Evolutionary conservation across 257 asterid species (phyloP), one percentile per base, ranked within the genome.

Genomic region (Penstemon barbatus): DNA sequence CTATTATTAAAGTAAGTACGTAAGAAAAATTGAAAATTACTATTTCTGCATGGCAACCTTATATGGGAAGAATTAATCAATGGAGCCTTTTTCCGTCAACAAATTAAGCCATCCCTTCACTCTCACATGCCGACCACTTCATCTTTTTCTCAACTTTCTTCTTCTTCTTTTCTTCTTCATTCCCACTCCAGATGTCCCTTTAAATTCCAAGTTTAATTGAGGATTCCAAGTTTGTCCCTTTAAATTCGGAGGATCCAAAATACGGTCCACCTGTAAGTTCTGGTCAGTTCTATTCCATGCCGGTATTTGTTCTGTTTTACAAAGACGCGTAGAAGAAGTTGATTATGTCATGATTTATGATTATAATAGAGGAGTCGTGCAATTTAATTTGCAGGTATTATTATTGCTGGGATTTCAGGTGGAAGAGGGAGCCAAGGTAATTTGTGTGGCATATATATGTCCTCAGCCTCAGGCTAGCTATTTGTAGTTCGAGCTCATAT

Each of bases 221-320:
- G 79, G 97, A 90, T 59, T 85, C 96, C 66, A 93, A 90, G 78
- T 93, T 93, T 71, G 96, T 88, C 38, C 92, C 95, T 59, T 77
- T 93, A 41, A 74, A 81, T 65, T 73, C 94, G 0, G 92, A 93
- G 59, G 92, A 87, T 69, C 85, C 89, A 51, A 75, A 63, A 60
- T 93, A 66, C 61, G 99, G 96, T 81, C 97, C 97, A 65, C 96
- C 99, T 73, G 99, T 93, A 90, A 93, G 96, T 90, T 82, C 73
- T 72, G 83, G 80, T 86, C 69, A 77, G 87, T 85, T 78, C 74
- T 65, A 43, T 85, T 78, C 75, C 63, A 43, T 77, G 62, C 56
- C 63, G 18, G 18, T 15, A 61, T 62, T 50, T 66, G 6, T 36
- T 52, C 43, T 40, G 18, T 45, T 71, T 37, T 37, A 39, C 3